Evolutionary conservation across 495 filamentous ascomycete genomes (phyloP).

Genomic region (Evernia prunastri): DNA sequence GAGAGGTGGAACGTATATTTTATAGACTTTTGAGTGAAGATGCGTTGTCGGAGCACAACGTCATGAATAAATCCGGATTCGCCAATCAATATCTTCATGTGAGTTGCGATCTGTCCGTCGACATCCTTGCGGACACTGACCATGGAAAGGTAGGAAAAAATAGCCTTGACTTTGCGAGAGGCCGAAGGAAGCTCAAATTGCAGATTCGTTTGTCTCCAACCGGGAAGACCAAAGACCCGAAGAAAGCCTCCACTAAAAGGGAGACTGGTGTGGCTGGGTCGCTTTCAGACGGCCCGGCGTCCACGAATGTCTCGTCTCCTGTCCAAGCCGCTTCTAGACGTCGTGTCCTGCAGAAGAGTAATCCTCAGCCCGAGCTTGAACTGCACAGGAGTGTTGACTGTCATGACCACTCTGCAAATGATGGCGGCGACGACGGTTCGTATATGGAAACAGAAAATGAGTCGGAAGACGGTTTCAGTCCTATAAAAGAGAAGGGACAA

Average conservation of each 20-base stretch:
- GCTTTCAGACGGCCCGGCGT: constrained; percentile 47
- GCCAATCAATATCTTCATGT: constrained; percentile 53
- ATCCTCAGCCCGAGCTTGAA: constrained; percentile 31
- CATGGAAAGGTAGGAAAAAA: constrained; percentile 44
- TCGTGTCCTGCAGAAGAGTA: constrained; percentile 31
- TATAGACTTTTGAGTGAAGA: constrained; percentile 56
- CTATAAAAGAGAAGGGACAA: constrained; percentile 41
- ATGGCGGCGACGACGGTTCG: constrained; percentile 39
- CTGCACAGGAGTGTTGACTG: constrained; percentile 41
- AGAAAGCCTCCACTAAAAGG: constrained; percentile 22
- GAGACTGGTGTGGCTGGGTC: constrained; percentile 31
- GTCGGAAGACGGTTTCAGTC: constrained; percentile 53
- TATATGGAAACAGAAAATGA: constrained; percentile 40
- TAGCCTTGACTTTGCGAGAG: constrained; percentile 44
- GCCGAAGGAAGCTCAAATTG: constrained; percentile 49
- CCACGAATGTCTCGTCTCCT: constrained; percentile 85
- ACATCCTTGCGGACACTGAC: constrained; percentile 18
- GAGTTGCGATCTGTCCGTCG: constrained; percentile 24
- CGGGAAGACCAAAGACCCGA: constrained; percentile 34
- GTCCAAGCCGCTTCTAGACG: constrained; percentile 51
- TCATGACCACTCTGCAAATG: constrained; percentile 48
- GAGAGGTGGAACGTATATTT: constrained; percentile 59
- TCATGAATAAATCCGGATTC: constrained; percentile 55
- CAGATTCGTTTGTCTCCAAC: constrained; percentile 52
- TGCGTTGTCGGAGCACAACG: constrained; percentile 51